Evolutionary conservation across 148 eudicot genomes (phyloP).

Genomic region (Drosera capensis): DNA sequence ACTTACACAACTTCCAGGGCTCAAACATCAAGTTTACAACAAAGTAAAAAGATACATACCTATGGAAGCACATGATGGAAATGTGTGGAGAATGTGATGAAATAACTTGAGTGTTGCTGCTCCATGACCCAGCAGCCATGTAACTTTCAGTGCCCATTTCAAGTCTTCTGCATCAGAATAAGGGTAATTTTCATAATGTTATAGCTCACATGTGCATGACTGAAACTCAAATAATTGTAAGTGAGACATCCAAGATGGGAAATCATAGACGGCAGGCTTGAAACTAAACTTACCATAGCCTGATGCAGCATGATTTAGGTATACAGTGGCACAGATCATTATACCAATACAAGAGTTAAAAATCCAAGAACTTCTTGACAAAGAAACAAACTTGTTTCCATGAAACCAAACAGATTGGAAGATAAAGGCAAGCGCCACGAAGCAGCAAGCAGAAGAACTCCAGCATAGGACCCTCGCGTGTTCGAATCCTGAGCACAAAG

Average conservation of each 20-base stretch:
- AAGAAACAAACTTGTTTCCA: constrained; percentile 11
- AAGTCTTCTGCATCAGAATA: constrained; percentile 18
- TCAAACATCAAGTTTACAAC: background rate
- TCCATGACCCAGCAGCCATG: constrained; percentile 61
- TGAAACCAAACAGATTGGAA: constrained; percentile 14
- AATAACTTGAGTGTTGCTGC: constrained; percentile 51
- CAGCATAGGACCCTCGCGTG: constrained; percentile 49
- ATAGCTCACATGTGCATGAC: background rate
- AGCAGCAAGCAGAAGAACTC: constrained; percentile 51
- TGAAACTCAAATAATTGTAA: background rate
- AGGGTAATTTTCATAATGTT: constrained; percentile 4
- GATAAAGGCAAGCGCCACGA: constrained; percentile 43
- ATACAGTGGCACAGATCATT: constrained; percentile 18
- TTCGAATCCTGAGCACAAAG: constrained; percentile 37
- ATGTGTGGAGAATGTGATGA: constrained; percentile 55
- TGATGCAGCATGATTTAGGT: constrained; percentile 17
- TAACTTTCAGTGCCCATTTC: constrained; percentile 17
- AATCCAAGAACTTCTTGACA: constrained; percentile 6
- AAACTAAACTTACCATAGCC: constrained; percentile 23
- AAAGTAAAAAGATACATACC: constrained; percentile 27
- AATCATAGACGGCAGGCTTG: background rate
- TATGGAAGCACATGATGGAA: constrained; percentile 83
- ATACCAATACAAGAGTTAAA: constrained; percentile 16
- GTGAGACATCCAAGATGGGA: background rate
- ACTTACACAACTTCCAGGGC: background rate